Percentiles rank a stretch among this genome's conserved stretches.
These are phyloP conservation scores for Mangifera indica DNA, from an alignment of 345 rosid genomes.

Conservation along the genomic window DNA sequence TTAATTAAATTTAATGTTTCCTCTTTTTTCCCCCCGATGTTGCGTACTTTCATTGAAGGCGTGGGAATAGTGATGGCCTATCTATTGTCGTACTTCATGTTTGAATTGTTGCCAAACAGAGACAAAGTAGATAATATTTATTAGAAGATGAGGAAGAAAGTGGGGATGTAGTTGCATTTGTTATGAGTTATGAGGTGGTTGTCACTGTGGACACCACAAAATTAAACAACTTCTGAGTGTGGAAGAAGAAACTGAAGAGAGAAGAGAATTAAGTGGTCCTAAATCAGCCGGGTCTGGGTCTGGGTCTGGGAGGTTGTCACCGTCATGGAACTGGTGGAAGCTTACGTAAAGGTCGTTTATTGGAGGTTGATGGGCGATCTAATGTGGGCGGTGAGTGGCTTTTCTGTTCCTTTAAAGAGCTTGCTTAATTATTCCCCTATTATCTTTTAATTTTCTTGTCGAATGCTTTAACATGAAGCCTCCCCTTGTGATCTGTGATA, in stretches of 20 bases:
- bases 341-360: conserved; percentile 31
- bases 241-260: background rate
- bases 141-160: conserved; percentile 32
- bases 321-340: conserved; percentile 37
- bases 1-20: background rate
- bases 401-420: background rate
- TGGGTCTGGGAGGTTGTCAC: conserved; percentile 21
- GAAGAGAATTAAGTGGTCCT: conserved; percentile 21
- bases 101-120: conserved; percentile 12
- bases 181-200: conserved; percentile 14
- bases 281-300: background rate
- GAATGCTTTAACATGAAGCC: background rate
- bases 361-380: conserved; percentile 4
- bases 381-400: conserved; percentile 40
- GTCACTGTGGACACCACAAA: conserved; percentile 32
- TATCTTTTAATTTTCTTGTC: background rate
- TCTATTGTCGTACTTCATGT: conserved; percentile 1
- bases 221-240: too few species aligned
- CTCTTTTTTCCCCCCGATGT: background rate
- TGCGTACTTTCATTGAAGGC: background rate
- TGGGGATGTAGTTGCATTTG: conserved; percentile 3
- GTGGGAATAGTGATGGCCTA: conserved; percentile 18
- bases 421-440: background rate
- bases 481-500: background rate
- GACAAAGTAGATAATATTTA: conserved; percentile 31